Evolutionary conservation across 257 asterid species (phyloP), one percentile per base, ranked within the genome.

Genomic region (Vinca minor): DNA sequence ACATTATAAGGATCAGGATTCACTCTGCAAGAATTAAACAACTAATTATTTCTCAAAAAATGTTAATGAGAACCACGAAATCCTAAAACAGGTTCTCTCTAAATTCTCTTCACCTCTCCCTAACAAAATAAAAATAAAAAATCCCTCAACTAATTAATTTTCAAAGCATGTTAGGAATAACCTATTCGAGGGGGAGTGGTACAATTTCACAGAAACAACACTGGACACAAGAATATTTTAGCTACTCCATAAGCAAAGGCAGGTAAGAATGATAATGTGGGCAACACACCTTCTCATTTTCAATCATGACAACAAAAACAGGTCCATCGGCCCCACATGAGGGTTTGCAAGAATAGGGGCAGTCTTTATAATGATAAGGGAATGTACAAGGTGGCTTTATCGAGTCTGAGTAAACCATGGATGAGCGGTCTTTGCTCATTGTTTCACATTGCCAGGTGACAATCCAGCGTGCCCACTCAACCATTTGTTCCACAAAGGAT

Each of bases 391-490:
- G 87, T 38, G 95, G 91, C 63, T 69, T 74, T 55, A 73, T 39
- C 47, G 91, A 76, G 49, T 82, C 86, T 12, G 64, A 41, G 42
- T 74, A 77, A 67, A 82, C 78, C 59, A 83, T 70, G 14, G 87
- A 77, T 26, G 92, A 52, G 17, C 56, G 21, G 69, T 87, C 87
- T 74, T 78, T 78, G 81, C 79, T 78, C 84, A 84, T 83, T 13
- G 94, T 77, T 84, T 93, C 95, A 36, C 97, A 93, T 76, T 89
- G 99, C 99, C 97, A 89, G 59, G 92, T 76, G 48, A 93, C 73
- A 29, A 89, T 91, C 99, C 99, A 93, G 15, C 99, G 95, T 11
- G 96, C 99, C 99, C 97, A 93, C 80, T 93, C 97, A 56, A 93
- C 97, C 99, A 93, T 93, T 77, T 93, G 96, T 71, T 85, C 85